Evolutionary conservation across 2,329 filamentous ascomycete species (phyloP), one percentile per base, ranked within the genome.

Genomic region (Hypoxylon sp.): DNA sequence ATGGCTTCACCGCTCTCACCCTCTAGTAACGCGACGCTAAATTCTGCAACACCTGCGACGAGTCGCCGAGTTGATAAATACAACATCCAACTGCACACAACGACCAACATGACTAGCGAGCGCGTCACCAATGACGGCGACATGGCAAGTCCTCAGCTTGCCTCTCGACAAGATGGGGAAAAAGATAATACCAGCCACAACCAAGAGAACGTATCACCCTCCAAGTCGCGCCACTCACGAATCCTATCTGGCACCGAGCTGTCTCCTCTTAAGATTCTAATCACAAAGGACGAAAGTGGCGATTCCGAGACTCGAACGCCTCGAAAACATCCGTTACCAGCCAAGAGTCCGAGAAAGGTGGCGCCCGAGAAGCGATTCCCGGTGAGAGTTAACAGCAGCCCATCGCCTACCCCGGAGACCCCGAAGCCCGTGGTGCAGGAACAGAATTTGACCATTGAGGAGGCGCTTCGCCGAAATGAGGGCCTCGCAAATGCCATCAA

Each of bases 321-420:
- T 3, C 63, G 68, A 17, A 76, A 53, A 14, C 66, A 64, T 3
- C 76, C 44, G 56, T 68, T 68, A 13, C 44, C 68, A 4, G 27
- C 49, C 7, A 74, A 75, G 66, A 81, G 76, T 64, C 77, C 80
- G 1, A 79, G 84, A 67, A 86, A 85, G 74, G 74, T 82, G 20
- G 78, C 78, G 2, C 86, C 87, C 14, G 86, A 86, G 69, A 89
- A 86, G 77, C 83, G 89, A 63, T 91, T 90, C 74, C 89, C 89
- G 61, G 84, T 91, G 73, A 88, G 86, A 77, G 81, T 89, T 74
- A 85, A 75, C 66, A 70, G 63, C 61, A 55, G 57, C 65, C 61
- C 60, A n/a, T 70, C 62, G 42, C 66, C 71, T 8, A 46, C 75
- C 33, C 67, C 66, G 0, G 72, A 73, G 25, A 72, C 49, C 22